phyloP scores from a whole-genome alignment of 2,329 filamentous ascomycete species.

The Microdochium nivale region DNA sequence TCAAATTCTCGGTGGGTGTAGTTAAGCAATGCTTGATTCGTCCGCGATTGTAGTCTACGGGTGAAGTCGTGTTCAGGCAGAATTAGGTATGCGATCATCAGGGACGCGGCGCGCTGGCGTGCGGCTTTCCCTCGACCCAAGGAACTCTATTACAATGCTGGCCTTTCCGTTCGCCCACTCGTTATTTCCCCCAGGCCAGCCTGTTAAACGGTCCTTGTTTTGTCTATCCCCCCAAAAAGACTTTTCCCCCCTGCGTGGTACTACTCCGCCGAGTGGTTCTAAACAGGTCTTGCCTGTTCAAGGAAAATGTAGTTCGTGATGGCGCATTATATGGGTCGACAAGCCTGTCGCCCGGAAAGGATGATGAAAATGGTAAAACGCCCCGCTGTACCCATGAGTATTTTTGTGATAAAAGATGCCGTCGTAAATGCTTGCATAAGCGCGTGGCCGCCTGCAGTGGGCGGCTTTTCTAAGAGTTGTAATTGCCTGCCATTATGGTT shows the following conservation, averaged over 20 bases:
- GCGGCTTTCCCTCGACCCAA: background rate
- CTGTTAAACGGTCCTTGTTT: background rate
- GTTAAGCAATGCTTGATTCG: background rate
- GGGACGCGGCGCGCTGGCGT: background rate
- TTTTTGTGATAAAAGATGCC: background rate
- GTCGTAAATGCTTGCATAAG: background rate
- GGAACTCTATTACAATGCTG: background rate
- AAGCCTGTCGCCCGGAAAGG: background rate
- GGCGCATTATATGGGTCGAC: background rate
- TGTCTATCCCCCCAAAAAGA: background rate
- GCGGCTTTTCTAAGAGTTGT: background rate
- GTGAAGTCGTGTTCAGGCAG: background rate
- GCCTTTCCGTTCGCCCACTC: background rate
- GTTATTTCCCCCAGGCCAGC: background rate
- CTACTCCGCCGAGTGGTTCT: no score
- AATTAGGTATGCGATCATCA: background rate
- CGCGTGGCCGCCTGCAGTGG: background rate
- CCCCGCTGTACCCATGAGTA: background rate
- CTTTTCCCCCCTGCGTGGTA: background rate
- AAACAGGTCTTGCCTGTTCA: background rate
- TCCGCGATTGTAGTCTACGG: background rate
- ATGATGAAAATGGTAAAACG: no score
- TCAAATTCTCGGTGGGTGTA: background rate
- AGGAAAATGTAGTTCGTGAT: background rate
- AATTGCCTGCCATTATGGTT: background rate